Conservation (phyloP, 83 land plant genomes). For the Isoetes engelmannii region DNA sequence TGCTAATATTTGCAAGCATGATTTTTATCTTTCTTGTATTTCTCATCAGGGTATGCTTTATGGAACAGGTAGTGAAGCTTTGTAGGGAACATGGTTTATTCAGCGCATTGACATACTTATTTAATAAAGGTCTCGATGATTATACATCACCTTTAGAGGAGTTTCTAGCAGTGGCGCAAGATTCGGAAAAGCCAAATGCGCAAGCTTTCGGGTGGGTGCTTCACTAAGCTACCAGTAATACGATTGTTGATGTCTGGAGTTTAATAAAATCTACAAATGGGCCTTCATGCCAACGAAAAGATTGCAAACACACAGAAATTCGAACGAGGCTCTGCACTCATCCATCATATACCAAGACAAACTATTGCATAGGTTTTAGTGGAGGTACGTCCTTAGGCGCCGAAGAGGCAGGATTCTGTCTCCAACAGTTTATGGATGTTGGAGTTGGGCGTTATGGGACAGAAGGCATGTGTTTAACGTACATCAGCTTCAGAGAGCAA, state of each 20-base stretch:
- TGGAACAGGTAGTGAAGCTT: slow-evolving; percentile 67
- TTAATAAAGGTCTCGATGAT: slow-evolving; percentile 85
- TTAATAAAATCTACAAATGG: neutral
- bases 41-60: no score
- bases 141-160: slow-evolving; percentile 85
- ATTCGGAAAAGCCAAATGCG: slow-evolving; percentile 42
- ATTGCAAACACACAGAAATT: neutral
- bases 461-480: no score
- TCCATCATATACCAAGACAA: no score
- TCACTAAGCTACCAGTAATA: neutral
- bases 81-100: slow-evolving; percentile 88
- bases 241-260: no score
- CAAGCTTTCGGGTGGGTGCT: slow-evolving; percentile 61
- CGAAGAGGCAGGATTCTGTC: no score
- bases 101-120: slow-evolving; percentile 90
- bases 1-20: no score
- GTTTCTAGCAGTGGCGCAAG: slow-evolving; percentile 61
- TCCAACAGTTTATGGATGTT: no score
- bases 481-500: no score
- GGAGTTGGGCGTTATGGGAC: no score
- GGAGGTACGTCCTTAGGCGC: no score
- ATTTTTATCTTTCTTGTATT: no score
- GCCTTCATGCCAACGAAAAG: neutral
- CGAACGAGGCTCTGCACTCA: no score
- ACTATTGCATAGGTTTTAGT: neutral